Evolutionary conservation across 1,284 basidiomycete genomes (phyloP).

Genomic region (Porodaedalea pini): DNA sequence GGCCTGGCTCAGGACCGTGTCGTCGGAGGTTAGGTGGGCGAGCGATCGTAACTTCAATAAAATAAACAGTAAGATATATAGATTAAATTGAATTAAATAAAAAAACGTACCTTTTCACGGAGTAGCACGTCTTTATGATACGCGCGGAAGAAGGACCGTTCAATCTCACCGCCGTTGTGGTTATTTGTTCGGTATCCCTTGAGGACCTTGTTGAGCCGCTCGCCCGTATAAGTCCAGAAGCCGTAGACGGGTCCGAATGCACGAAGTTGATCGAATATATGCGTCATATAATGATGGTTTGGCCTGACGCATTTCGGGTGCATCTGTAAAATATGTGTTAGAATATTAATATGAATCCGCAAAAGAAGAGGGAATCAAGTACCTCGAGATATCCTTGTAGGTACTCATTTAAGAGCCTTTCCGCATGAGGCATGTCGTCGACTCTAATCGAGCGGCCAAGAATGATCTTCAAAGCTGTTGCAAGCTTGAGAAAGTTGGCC

Average conservation of each 20-base stretch:
- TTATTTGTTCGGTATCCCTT: slow-evolving; percentile 21
- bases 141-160: slow-evolving; percentile 6
- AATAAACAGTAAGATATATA: neutral
- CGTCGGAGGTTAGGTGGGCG: too few relatives aligned
- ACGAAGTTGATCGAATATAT: slow-evolving; percentile 20
- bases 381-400: slow-evolving; percentile 17
- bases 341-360: neutral
- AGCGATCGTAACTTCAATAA: neutral
- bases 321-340: slow-evolving; percentile 10
- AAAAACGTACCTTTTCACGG: neutral
- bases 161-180: slow-evolving; percentile 20
- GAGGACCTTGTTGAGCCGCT: slow-evolving; percentile 23
- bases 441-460: slow-evolving; percentile 5
- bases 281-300: slow-evolving; percentile 22
- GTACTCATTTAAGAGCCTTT: slow-evolving; percentile 18
- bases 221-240: slow-evolving; percentile 22
- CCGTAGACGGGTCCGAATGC: slow-evolving; percentile 23
- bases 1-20: too few relatives aligned
- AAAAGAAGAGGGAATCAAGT: neutral
- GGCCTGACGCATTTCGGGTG: slow-evolving; percentile 17
- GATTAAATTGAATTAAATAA: neutral
- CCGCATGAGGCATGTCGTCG: slow-evolving; percentile 8
- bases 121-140: neutral
- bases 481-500: slow-evolving; percentile 17
- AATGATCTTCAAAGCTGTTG: slow-evolving; percentile 22